A percentile compares a stretch with the other conserved stretches of the same genome.
phyloP scores from a whole-genome alignment of 1,284 basidiomycete genomes.

The Earliella scabrosa region DNA sequence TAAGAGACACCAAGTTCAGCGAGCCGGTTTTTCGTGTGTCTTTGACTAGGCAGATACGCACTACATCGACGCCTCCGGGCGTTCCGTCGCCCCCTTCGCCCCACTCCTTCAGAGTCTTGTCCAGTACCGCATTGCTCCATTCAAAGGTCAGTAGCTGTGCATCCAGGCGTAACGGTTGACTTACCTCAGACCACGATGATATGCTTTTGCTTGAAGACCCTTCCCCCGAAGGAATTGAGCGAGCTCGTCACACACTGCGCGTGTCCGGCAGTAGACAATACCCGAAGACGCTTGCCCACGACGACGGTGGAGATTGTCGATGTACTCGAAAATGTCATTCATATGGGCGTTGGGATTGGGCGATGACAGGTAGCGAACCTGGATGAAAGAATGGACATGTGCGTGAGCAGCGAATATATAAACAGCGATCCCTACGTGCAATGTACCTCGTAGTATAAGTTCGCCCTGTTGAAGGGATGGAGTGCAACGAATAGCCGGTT shows the following conservation, averaged over 20 bases:
- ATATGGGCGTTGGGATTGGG: slow-evolving; percentile 55
- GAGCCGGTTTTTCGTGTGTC: too few relatives aligned
- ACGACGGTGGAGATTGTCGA: slow-evolving; percentile 59
- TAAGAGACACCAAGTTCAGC: slow-evolving; percentile 29
- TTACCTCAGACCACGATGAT: slow-evolving; percentile 70
- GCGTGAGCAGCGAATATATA: neutral
- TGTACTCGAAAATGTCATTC: slow-evolving; percentile 70
- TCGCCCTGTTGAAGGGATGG: slow-evolving; percentile 81
- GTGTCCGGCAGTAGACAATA: slow-evolving; percentile 79
- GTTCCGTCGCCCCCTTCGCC: slow-evolving; percentile 53
- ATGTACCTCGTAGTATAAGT: slow-evolving; percentile 80
- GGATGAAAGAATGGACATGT: neutral
- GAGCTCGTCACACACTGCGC: slow-evolving; percentile 70
- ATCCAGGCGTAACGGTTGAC: slow-evolving; percentile 14
- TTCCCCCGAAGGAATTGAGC: slow-evolving; percentile 62
- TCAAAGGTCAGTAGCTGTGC: neutral
- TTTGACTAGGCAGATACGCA: slow-evolving; percentile 43
- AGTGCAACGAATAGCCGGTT: slow-evolving; percentile 64
- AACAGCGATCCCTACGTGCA: neutral
- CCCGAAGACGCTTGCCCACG: slow-evolving; percentile 70
- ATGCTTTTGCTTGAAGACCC: slow-evolving; percentile 75
- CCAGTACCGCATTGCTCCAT: slow-evolving; percentile 51
- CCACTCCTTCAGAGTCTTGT: slow-evolving; percentile 69
- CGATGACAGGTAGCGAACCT: slow-evolving; percentile 67
- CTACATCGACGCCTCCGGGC: slow-evolving; percentile 59